phyloP scores from a whole-genome alignment of 2,329 filamentous ascomycete species.

The Aspergillus floridensis region DNA sequence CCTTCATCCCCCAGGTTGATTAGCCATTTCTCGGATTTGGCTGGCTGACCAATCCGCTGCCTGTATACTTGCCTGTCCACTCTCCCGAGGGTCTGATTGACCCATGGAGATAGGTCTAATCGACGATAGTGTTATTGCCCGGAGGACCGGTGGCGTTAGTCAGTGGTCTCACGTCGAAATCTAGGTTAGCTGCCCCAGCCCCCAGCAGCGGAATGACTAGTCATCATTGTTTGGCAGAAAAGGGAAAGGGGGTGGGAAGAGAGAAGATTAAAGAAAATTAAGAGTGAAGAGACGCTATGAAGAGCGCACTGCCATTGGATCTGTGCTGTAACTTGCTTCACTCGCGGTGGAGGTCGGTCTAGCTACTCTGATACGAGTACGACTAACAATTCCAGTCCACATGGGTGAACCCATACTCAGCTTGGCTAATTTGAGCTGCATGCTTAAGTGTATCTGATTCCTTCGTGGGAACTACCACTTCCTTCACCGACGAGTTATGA shows the following conservation, averaged over 20 bases:
- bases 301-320: not conserved
- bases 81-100: not conserved
- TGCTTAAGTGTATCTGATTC: not conserved
- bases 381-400: not conserved
- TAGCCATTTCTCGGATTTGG: not conserved
- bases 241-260: not conserved
- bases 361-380: not conserved
- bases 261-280: not conserved
- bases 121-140: not conserved
- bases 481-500: not conserved
- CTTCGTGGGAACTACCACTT: not conserved
- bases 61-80: not conserved
- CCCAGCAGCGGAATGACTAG: not conserved
- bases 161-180: not conserved
- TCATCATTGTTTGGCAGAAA: not conserved
- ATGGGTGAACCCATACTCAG: not conserved
- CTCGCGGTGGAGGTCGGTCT: not conserved
- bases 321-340: not conserved
- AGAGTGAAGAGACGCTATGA: not conserved
- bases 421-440: not conserved
- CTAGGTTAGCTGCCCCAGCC: not conserved
- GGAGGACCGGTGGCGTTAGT: not conserved
- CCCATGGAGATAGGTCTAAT: constrained; percentile 1
- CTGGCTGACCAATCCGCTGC: not conserved
- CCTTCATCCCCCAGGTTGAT: not conserved